Percentiles rank a stretch among this genome's conserved stretches.
phyloP scores from a whole-genome alignment of 345 rosid species.

The Odontarrhena argentea region DNA sequence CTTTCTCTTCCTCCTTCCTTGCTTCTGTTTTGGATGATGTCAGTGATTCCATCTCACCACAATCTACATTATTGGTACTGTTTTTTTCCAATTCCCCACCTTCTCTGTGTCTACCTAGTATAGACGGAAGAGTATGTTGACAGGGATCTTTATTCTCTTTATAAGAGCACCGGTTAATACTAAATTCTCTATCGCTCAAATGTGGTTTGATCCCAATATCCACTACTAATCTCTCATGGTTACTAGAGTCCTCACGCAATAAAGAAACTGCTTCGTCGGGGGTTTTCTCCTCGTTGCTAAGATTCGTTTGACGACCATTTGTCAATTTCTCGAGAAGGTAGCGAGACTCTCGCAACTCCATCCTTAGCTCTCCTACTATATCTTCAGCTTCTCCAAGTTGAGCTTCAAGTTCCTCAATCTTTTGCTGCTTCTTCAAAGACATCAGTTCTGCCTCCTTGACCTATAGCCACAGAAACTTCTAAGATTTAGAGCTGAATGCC shows the following conservation, averaged over 20 bases:
- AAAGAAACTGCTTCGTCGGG: slow-evolving; percentile 33
- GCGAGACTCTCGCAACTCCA: slow-evolving; percentile 67
- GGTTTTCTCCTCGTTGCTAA: slow-evolving; percentile 2
- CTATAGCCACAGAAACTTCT: slow-evolving; percentile 41
- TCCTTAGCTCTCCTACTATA: slow-evolving; percentile 78
- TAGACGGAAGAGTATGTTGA: slow-evolving; percentile 58
- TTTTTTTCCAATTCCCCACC: slow-evolving; percentile 50
- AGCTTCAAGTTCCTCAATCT: slow-evolving; percentile 87
- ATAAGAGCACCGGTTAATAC: slow-evolving; percentile 48
- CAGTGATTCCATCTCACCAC: slow-evolving; percentile 9
- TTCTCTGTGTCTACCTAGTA: slow-evolving; percentile 64
- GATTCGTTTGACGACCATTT: slow-evolving; percentile 26
- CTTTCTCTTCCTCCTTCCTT: slow-evolving; percentile 41
- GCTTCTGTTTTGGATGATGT: slow-evolving; percentile 21
- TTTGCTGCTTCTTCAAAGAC: slow-evolving; percentile 54
- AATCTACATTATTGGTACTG: slow-evolving; percentile 8
- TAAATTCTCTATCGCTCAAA: slow-evolving; percentile 30
- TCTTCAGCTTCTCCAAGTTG: slow-evolving; percentile 91
- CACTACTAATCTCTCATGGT: slow-evolving; percentile 39
- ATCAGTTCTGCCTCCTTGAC: slow-evolving; percentile 65
- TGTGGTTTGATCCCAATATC: slow-evolving; percentile 37
- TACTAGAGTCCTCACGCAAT: slow-evolving; percentile 36
- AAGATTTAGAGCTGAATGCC: neutral
- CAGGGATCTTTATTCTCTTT: slow-evolving; percentile 42
- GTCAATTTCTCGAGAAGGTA: slow-evolving; percentile 56